Percentiles rank a stretch among this genome's conserved stretches.
Evolutionary conservation across 768 basidiomycete species (phyloP).

Genomic region (Leccinum broughii): DNA sequence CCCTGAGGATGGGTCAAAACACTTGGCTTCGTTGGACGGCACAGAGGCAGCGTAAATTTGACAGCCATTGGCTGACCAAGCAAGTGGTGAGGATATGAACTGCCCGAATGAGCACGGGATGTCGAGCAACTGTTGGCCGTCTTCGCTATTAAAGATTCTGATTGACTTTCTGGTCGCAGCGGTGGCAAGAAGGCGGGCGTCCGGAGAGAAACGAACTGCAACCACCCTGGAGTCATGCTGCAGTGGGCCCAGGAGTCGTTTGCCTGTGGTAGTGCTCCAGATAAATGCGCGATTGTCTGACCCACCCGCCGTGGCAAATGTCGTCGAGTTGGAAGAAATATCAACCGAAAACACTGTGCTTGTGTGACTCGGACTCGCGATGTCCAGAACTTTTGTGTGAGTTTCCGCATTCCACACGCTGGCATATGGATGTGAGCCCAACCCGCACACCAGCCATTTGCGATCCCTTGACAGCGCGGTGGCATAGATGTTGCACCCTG

Average conservation of each 20-base stretch:
- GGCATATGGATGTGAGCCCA: rapidly evolving
- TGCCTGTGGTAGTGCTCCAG: neutral
- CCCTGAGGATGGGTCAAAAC: too few relatives aligned
- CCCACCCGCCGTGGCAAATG: neutral
- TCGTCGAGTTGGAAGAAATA: neutral
- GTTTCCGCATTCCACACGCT: too few relatives aligned
- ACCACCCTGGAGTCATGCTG: neutral
- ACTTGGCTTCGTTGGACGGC: neutral
- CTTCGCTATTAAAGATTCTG: neutral
- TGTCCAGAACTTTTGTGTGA: neutral
- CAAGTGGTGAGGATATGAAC: neutral
- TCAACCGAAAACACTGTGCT: neutral
- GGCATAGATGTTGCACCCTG: too few relatives aligned
- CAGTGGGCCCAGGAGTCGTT: neutral
- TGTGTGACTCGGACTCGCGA: neutral
- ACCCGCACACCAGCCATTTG: too few relatives aligned
- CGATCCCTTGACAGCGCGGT: too few relatives aligned
- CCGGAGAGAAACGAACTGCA: neutral
- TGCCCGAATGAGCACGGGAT: neutral
- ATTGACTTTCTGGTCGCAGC: too few relatives aligned
- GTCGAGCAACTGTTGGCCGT: neutral
- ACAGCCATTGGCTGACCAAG: neutral
- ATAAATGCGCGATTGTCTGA: neutral
- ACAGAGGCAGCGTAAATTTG: neutral
- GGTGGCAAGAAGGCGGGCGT: too few relatives aligned